Percentiles rank a stretch among this genome's conserved stretches.
Evolutionary conservation across 2,329 filamentous ascomycete genomes (phyloP).

Genomic region (Fonsecaea multimorphosa): DNA sequence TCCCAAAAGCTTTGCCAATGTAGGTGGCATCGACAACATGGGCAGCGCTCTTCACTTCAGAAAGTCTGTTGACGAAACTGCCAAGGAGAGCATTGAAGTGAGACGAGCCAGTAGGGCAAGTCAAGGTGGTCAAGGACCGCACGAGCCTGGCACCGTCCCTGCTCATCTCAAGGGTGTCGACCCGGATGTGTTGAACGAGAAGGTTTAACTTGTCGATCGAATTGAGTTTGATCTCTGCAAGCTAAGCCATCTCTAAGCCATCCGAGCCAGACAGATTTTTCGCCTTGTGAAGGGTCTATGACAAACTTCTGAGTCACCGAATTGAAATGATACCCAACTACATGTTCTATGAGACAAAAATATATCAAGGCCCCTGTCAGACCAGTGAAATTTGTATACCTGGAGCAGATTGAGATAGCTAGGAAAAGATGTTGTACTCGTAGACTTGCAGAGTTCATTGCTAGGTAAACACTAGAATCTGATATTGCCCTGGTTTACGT

Average conservation of each 20-base stretch:
- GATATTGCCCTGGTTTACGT: not conserved
- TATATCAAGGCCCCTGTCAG: not conserved
- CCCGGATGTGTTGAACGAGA: conserved; percentile 22
- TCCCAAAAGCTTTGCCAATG: conserved; percentile 33
- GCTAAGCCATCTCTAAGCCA: not conserved
- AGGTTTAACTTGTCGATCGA: conserved; percentile 10
- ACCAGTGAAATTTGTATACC: not conserved
- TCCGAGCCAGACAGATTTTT: too few species aligned
- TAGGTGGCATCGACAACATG: conserved; percentile 31
- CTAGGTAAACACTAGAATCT: not conserved
- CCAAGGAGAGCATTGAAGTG: conserved; percentile 27
- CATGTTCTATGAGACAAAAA: not conserved
- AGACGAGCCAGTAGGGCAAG: conserved; percentile 22
- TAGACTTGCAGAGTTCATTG: not conserved
- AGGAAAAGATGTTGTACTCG: not conserved
- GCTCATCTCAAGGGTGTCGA: conserved; percentile 25
- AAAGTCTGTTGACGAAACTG: conserved; percentile 31
- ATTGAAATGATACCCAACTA: conserved; percentile 1
- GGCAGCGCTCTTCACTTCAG: conserved; percentile 26
- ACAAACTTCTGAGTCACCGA: not conserved
- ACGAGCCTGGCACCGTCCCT: conserved; percentile 18
- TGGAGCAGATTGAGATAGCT: not conserved
- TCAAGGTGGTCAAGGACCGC: conserved; percentile 30
- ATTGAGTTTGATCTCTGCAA: not conserved
- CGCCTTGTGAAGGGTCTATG: not conserved